These are phyloP conservation scores for Keithomyces neogunnii DNA, from an alignment of 2,329 filamentous ascomycete species.

Conservation along the genomic window DNA sequence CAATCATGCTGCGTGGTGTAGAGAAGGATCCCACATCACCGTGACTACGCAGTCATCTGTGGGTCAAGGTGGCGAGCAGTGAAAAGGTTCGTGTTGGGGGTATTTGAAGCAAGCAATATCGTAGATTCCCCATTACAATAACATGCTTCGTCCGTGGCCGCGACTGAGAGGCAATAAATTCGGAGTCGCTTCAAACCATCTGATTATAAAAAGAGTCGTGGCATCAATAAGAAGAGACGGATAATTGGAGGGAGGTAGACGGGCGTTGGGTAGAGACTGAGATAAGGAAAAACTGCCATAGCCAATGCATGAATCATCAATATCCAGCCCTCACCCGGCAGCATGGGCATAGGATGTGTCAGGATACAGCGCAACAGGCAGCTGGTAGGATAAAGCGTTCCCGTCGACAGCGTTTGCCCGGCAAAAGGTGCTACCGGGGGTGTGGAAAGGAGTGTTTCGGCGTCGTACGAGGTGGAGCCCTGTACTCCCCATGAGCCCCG, in stretches of 20 bases:
- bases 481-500: neutral
- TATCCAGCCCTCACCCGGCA: neutral
- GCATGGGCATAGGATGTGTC: neutral
- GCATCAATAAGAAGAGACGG: constrained; percentile 1
- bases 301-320: neutral
- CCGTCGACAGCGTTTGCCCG: neutral
- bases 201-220: constrained; percentile 5
- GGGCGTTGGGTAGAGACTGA: constrained; percentile 19
- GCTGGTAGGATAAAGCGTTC: neutral
- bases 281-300: neutral
- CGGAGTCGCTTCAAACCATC: neutral
- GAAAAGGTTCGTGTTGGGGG: constrained; percentile 10
- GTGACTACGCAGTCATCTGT: constrained; percentile 2
- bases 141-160: constrained; percentile 9
- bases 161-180: neutral
- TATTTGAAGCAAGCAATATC: constrained; percentile 11
- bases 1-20: constrained; percentile 15
- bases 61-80: constrained; percentile 8
- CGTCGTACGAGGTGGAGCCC: neutral
- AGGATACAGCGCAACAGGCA: neutral
- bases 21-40: constrained; percentile 6
- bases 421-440: neutral
- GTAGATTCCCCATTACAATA: constrained; percentile 12
- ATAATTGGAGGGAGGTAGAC: constrained; percentile 13
- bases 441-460: constrained; percentile 2